phyloP scores from a whole-genome alignment of 768 basidiomycete species.

The Lentinula sp. region DNA sequence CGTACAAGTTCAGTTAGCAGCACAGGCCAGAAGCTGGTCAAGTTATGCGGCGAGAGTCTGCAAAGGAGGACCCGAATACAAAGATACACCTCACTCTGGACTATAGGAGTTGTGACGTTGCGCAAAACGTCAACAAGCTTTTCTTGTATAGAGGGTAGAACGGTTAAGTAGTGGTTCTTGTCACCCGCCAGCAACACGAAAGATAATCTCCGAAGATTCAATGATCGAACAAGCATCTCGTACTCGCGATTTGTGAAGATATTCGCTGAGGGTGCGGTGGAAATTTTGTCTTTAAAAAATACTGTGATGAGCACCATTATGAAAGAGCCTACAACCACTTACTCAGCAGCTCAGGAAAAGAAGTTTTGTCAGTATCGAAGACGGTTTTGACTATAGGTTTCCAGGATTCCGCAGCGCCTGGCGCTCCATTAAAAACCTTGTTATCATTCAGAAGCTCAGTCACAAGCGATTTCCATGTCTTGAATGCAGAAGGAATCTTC shows the following conservation, averaged over 20 bases:
- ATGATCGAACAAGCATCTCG: constrained; percentile 81
- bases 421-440: constrained; percentile 75
- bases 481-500: constrained; percentile 67
- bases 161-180: constrained; percentile 85
- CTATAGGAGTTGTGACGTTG: constrained; percentile 70
- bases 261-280: constrained; percentile 84
- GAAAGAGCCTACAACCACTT: constrained; percentile 24
- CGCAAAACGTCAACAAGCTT: constrained; percentile 91
- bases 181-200: constrained; percentile 84
- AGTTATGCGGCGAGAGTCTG: constrained; percentile 82
- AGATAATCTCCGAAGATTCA: constrained; percentile 83
- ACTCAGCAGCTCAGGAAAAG: constrained; percentile 83
- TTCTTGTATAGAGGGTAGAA: constrained; percentile 93
- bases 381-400: constrained; percentile 70
- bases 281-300: constrained; percentile 55
- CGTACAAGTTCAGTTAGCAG: constrained; percentile 83
- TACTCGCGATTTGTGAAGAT: constrained; percentile 96
- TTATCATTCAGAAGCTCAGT: constrained; percentile 80
- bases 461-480: constrained; percentile 80
- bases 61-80: constrained; percentile 90
- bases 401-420: constrained; percentile 60
- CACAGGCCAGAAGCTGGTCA: constrained; percentile 96
- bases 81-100: constrained; percentile 92
- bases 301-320: constrained; percentile 21
- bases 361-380: constrained; percentile 82